Conservation (phyloP, 169 alveolate species). For the Plasmodium blacklocki region DNA sequence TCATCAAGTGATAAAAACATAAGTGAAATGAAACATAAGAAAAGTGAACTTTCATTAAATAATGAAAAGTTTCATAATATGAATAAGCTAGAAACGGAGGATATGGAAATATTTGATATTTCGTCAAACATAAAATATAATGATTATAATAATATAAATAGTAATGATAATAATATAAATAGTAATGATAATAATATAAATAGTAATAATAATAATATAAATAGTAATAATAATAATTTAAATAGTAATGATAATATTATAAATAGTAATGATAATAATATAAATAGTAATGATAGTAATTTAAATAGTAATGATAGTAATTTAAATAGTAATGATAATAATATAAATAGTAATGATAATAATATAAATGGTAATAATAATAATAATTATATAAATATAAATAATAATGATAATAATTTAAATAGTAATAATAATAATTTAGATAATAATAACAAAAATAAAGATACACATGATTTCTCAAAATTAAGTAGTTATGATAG, state of each 20-base stretch:
- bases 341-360: neutral
- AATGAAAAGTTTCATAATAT: neutral
- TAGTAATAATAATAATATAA: no score
- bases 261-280: no score
- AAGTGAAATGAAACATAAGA: neutral
- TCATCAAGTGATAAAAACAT: conserved; percentile 6
- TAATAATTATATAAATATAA: neutral
- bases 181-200: no score
- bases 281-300: no score
- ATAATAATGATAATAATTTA: conserved; percentile 1
- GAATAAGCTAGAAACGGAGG: neutral
- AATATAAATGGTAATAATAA: neutral
- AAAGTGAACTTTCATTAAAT: conserved; percentile 3
- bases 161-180: no score
- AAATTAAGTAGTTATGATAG: conserved; percentile 36
- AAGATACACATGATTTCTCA: neutral
- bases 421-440: neutral
- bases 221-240: no score
- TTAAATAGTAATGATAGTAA: no score
- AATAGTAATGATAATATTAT: no score
- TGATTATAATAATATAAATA: no score
- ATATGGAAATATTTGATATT: neutral
- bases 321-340: no score
- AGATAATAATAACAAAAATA: conserved; percentile 3
- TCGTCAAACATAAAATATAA: neutral